Evolutionary conservation across 495 filamentous ascomycete species (phyloP), one percentile per base, ranked within the genome.

Genomic region (Cetradonia linearis): DNA sequence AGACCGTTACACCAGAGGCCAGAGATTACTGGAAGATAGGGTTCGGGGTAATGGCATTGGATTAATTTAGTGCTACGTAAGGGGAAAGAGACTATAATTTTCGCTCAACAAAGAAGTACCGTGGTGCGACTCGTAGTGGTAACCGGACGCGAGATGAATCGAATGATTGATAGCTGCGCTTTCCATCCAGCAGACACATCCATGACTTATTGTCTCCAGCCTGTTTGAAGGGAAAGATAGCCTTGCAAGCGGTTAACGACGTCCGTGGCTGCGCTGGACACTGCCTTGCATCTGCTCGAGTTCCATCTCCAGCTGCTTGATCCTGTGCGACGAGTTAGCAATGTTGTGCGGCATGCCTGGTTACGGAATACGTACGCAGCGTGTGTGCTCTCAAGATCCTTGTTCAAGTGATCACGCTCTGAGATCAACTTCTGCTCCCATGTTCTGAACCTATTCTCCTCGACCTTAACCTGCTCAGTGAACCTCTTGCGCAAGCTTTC

Each of bases 401-500:
- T 98, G 82, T 98, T 98, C 75, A 98, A 82, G 67, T 93, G 87
- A 74, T 98, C 93, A 69, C 93, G 84, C 82, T 98, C 93, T 53
- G 88, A 83, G 65, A 98, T 98, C 72, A 98, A 85, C 80, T 97
- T 97, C 83, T 98, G 94, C 78, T 98, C 93, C 93, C 93, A 98
- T 78, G 93, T 85, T 74, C 94, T 82, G 86, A 98, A 98, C 59
- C 93, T 84, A 75, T 95, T 88, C 76, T 98, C 93, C 79, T 98
- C 93, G 68, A 96, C 88, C 86, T 98, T 98, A 77, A 97, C 93
- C 74, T 98, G 94, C 78, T 98, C 93, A 64, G 93, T 98, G 78
- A 98, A 98, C 63, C 93, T 83, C 86, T 98, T 98, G 72, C 93
- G 84, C 65, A 98, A 81, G 64, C 85, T 88, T 81, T 98, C 93